Base-by-base conservation (phyloP, 352 stramenopile genomes). In the Phytophthora sansomeana region DNA sequence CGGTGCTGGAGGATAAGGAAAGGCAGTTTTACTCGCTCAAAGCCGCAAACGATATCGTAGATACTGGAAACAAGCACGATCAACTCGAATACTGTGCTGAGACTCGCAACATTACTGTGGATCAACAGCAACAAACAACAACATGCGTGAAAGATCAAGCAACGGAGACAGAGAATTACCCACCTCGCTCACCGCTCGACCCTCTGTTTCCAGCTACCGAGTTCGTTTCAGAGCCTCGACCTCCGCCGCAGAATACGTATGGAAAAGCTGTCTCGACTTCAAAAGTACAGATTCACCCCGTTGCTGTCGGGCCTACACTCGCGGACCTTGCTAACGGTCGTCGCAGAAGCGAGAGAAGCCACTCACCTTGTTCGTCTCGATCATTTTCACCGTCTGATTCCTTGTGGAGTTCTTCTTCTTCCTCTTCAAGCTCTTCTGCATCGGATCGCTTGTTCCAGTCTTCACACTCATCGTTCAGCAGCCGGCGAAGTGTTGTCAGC, bases 1-100 rank as follows among this genome's bases (percentile, higher is more conserved):
- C 72, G 36, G 61, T 75, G 51, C n/a, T 75, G 46, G 56, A 72
- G 38, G 64, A 48, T 13, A 75, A 75, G 35, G 44, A 72, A 21
- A 55, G 48, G n/a, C 36, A 68, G 3, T 75, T 75, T 29, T 69
- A 75, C 51, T 28, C 49, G 5, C 43, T 59, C 32, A 42, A 50
- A 58, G 29, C 42, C 16, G 21, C 16, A 32, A 32, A 36, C 26
- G 10, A 21, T n/a, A 29, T 16, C 36, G 7, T 14, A 10, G 38
- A 55, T 9, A n/a, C 17, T 17, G 21, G 39, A 30, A 3, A 5
- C 0, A 32, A 28, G 17, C 28, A 38, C 9, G 47, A 43, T 17
- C 56, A 61, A 51, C 19, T 26, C 14, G 13, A 17, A 53, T 35
- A 32, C 29, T 6, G n/a, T 11, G 13, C 13, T n/a, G 5, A 21